Evolutionary conservation across 2,329 filamentous ascomycete species (phyloP), one percentile per base, ranked within the genome.

Genomic region (Delphinella strobiligena): DNA sequence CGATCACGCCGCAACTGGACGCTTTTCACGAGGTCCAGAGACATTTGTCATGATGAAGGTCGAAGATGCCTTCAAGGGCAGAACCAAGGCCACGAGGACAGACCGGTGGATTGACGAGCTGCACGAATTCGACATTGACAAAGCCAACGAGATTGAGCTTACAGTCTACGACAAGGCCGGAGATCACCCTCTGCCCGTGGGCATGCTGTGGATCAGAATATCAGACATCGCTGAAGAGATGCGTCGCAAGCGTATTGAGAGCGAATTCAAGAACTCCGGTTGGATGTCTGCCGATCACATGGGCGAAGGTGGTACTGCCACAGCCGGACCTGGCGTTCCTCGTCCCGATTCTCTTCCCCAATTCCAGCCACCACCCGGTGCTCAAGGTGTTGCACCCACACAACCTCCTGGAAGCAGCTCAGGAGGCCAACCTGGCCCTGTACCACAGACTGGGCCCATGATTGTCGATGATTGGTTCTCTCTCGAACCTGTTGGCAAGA

Each of bases 251-350:
- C 93, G 82, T 66, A 93, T 98, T 46, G 91, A 98, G 63, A 82
- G 86, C 11, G 91, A 98, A 57, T 84, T 95, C 58, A 93, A 88
- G 60, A 83, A 80, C 54, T 87, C 85, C 33, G 91, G 89, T 38
- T 98, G 91, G 91, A 89, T 95, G 38, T 94, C 91, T 47, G 91
- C 91, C 38, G 91, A 96, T 60, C 84, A 89, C 56, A 93, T 96
- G 84, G 83, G 76, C 34, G 78, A 75, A 46, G 68, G 69, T 42
- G 60, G 65, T 31, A 56, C 61, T 15, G 48, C 54, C 38, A n/a
- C n/a, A n/a, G n/a, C n/a, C n/a, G 22, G 22, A 27, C 7, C 22
- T 27, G 30, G 24, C 12, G 41, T 29, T n/a, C 63, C 67, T 27
- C 67, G 68, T 45, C 66, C 69, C 16, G 71, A 75, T 46, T n/a